Base-by-base conservation (phyloP, 2,329 filamentous ascomycete species). In the Beauveria medogensis region DNA sequence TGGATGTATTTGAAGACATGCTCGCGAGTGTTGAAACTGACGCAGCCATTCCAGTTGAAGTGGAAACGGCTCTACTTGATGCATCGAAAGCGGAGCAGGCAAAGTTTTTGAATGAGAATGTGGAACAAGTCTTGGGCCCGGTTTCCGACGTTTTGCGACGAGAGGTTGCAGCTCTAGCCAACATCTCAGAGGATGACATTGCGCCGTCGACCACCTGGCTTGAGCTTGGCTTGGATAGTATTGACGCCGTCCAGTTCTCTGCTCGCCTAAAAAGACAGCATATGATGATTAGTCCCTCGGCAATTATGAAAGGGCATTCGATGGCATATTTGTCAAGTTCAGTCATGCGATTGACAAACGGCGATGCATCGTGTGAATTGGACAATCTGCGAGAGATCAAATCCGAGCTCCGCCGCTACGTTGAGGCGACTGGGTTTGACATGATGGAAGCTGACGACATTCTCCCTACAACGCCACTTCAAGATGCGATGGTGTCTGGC, bases 201-300 rank as follows among this genome's bases (percentile, higher is more conserved):
- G 71, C 74, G 2, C 81, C 83, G 56, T 73, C 77, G 7, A 84
- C 84, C 0, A 88, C 88, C 0, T 83, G 97, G 12, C 86, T 95
- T 44, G 86, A 93, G 66, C 80, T 97, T 37, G 92, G 92, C 0
- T 80, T 97, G 7, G 93, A 97, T 75, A 96, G 92, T 68, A 95
- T 97, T 62, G 92, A 97, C 72, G 83, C 89, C 2, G 93, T 97
- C 71, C 95, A 91, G 67, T 76, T 97, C 0, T 88, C 90, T 0
- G 86, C 91, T 0, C 82, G 85, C 58, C 77, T 96, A 2, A 88
- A 82, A 64, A 82, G 80, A 50, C 73, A 74, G 5, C 82, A 80
- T 0, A 75, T 94, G 22, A 69, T 75, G 0, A 71, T 96, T 12
- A 77, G 87, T 0, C 85, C 92, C n/a, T 90, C 90, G 65, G 78